Evolutionary conservation across 306 rosid genomes (phyloP).

Genomic region (Ormosia emarginata): DNA sequence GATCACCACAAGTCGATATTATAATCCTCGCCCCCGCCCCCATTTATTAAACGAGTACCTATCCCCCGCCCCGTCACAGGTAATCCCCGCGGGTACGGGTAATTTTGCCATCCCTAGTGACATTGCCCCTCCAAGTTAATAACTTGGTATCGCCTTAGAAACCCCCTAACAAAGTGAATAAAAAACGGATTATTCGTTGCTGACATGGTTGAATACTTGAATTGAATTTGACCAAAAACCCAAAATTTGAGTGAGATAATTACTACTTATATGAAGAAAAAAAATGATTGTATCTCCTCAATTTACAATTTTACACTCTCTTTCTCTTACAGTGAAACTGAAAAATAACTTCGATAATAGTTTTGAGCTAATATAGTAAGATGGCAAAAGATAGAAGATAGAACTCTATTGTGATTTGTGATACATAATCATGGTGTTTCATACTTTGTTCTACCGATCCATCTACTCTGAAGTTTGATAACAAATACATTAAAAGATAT

Average conservation of each 20-base stretch:
- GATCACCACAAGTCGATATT: too few relatives aligned
- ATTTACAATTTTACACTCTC: neutral
- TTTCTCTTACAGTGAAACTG: neutral
- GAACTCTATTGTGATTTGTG: neutral
- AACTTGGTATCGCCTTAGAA: too few relatives aligned
- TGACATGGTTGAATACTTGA: neutral
- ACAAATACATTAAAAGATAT: neutral
- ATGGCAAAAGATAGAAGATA: neutral
- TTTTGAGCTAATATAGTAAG: neutral
- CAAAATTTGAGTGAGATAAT: neutral
- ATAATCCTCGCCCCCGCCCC: too few relatives aligned
- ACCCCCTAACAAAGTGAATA: too few relatives aligned
- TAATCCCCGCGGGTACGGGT: too few relatives aligned
- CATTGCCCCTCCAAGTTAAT: too few relatives aligned
- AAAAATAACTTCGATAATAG: neutral
- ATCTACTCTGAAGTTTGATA: neutral
- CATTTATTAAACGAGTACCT: too few relatives aligned
- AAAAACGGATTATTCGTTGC: too few relatives aligned
- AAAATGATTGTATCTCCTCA: neutral
- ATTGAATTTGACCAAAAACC: neutral
- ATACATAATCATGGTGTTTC: neutral
- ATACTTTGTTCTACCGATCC: neutral
- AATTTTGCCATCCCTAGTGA: too few relatives aligned
- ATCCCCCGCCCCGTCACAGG: too few relatives aligned
- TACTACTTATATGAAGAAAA: neutral